Base-by-base conservation (phyloP, 768 basidiomycete genomes). In the Amanita jacksonii region DNA sequence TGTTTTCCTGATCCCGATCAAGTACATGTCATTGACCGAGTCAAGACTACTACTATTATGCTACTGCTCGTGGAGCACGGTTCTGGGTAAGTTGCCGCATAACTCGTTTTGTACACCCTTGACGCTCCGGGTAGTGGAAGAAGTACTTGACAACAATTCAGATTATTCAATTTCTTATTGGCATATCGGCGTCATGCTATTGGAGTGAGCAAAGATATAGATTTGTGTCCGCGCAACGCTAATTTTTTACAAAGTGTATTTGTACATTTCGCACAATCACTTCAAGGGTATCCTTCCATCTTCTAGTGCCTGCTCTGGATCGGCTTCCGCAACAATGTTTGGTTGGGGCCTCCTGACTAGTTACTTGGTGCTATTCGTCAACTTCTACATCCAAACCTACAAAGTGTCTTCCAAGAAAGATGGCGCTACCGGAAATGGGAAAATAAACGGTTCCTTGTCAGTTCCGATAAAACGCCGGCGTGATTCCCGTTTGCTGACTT, bases 1-100 rank as follows among this genome's bases (percentile, higher is more conserved):
- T 20, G 4, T 30, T 33, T 16, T 19, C 12, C 7, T 12, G n/a
- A 22, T 5, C 15, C 10, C 10, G 33, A 34, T 36, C 4, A 13
- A 18, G n/a, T 23, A 4, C 5, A 22, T 20, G 0, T 12, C 9
- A 23, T 36, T 6, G 33, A 3, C 1, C n/a, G 12, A 18, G 5
- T 16, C 15, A 16, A 93, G 92, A 99, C 70, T 99, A 98, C 65
- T 99, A 99, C 68, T 99, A 99, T 69, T 98, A 85, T 65, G 92
- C 92, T 18, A 97, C 96, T 39, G 92, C 96, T 40, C 91, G 94
- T 57, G 96, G 96, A 50, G 85, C 85, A 57, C 88, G 74, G 67
- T 90, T 98, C 66, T 98, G 96, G 92, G 91, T 92, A 64, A 42
- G 48, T 38, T 16, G 9, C 3, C 6, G 8, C 10, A 13, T 20